Percentiles rank a stretch among this genome's conserved stretches.
These are phyloP conservation scores for Eimeria acervulina DNA, from an alignment of 169 alveolate species.

Conservation along the genomic window DNA sequence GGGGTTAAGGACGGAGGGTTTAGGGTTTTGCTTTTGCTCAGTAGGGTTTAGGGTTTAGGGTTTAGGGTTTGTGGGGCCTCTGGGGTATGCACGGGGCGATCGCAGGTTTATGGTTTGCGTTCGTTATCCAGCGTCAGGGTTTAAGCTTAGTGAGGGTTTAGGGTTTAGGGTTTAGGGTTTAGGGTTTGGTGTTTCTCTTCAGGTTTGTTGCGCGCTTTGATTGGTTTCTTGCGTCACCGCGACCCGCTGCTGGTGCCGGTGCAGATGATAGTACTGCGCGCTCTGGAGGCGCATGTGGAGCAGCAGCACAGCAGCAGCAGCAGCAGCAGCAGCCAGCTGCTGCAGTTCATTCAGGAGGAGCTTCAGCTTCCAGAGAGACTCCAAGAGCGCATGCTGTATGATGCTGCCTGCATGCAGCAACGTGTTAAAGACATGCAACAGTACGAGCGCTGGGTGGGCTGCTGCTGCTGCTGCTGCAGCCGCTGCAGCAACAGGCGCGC, in stretches of 20 bases:
- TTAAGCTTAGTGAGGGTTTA: not conserved
- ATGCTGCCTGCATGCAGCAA: constrained; percentile 77
- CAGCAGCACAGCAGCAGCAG: constrained; percentile 83
- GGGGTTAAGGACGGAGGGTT: not conserved
- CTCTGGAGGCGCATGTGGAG: constrained; percentile 76
- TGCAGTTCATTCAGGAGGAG: constrained; percentile 66
- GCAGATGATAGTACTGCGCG: constrained; percentile 76
- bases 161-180: not conserved
- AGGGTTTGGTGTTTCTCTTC: constrained; percentile 5
- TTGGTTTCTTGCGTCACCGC: constrained; percentile 76
- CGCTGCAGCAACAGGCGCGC: not conserved
- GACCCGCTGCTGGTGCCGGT: constrained; percentile 78
- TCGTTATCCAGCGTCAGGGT: not conserved
- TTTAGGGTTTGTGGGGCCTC: not conserved
- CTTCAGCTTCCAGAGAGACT: constrained; percentile 61
- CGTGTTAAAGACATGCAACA: constrained; percentile 59
- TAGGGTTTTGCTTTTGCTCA: not conserved
- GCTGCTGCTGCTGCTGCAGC: constrained; percentile 12
- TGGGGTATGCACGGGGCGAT: too few species aligned
- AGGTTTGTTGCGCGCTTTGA: constrained; percentile 62
- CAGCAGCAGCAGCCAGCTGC: constrained; percentile 65
- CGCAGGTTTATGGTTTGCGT: constrained; percentile 32
- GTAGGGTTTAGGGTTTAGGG: not conserved
- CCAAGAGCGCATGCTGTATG: constrained; percentile 75
- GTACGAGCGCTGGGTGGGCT: constrained; percentile 6